A percentile compares a stretch with the other conserved stretches of the same genome.
These are phyloP conservation scores for Leptographium galeiforme DNA, from an alignment of 2,329 filamentous ascomycete genomes.

Conservation along the genomic window DNA sequence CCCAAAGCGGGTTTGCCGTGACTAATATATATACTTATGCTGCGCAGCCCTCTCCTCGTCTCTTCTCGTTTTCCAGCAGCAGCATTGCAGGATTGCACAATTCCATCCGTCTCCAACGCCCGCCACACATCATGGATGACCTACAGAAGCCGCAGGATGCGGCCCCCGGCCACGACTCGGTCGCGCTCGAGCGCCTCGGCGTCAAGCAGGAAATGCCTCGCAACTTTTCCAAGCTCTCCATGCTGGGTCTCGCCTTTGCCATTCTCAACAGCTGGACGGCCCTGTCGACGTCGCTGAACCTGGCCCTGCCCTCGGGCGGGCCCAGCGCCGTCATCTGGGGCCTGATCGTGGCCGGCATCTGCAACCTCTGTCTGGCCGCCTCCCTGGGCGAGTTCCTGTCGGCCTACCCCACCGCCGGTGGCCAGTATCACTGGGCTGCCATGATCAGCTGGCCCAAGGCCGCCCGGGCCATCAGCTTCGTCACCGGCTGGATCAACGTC, in stretches of 20 bases:
- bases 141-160: neutral
- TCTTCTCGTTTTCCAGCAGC: neutral
- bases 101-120: neutral
- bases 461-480: conserved; percentile 51
- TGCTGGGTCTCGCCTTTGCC: conserved; percentile 34
- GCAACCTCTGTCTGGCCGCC: conserved; percentile 56
- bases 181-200: conserved; percentile 28
- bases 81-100: neutral
- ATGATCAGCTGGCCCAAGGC: conserved; percentile 45
- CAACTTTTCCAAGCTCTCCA: conserved; percentile 34
- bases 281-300: conserved; percentile 30
- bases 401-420: conserved; percentile 45
- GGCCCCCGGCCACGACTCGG: conserved; percentile 17
- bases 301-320: conserved; percentile 55
- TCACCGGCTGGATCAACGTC: conserved; percentile 60
- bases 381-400: conserved; percentile 60
- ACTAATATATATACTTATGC: neutral
- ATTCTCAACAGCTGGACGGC: conserved; percentile 39
- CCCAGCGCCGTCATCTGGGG: conserved; percentile 61
- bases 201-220: conserved; percentile 35
- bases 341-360: conserved; percentile 46
- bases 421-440: conserved; percentile 62
- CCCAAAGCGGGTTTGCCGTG: neutral
- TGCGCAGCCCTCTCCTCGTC: neutral
- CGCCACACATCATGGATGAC: neutral